Base-by-base conservation (phyloP, 2,329 filamentous ascomycete genomes). In the Xylaria polymorpha region DNA sequence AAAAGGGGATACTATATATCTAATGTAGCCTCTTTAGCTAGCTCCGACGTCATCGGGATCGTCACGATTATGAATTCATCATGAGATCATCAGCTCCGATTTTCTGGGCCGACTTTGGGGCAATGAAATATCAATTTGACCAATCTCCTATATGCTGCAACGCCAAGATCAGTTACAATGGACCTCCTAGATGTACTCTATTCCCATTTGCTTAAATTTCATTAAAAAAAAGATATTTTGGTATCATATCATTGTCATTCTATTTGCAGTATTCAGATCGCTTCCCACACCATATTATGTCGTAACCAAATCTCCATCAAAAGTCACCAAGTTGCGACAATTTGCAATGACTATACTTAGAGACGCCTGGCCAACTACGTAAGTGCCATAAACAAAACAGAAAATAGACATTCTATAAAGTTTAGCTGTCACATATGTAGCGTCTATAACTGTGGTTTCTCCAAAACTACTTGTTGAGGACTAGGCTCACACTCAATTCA, bases 71-170 rank as follows among this genome's bases (percentile, higher is more conserved):
- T 72, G 67, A 75, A 39, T 53, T 56, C 71, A 74, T 74, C 58
- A 74, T 77, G 75, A 76, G 74, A 76, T 77, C 75, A 76, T 74
- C 44, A 41, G 57, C 25, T 66, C 71, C 60, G 63, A 68, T 59
- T 71, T 71, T 50, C 41, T 20, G 35, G 18, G 35, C 32, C 12
- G 6, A 25, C 22, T 51, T 41, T 53, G n/a, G 35, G 32, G 22
- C 18, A 14, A 46, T 37, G 43, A 25, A 25, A 35, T 9, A 51
- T 64, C 69, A 71, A 68, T 64, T 46, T 37, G 51, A n/a, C 64
- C 46, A 67, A 39, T 25, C 20, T 51, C 29, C 18, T 3, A 22
- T 4, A 29, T 35, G 35, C 55, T 22, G 15, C 46, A 25, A 48
- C 7, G 18, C 32, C 12, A 48, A 18, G 14, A 50, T 18, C n/a